Evolutionary conservation across 257 asterid species (phyloP), one percentile per base, ranked within the genome.

Genomic region (Handroanthus guayacan): DNA sequence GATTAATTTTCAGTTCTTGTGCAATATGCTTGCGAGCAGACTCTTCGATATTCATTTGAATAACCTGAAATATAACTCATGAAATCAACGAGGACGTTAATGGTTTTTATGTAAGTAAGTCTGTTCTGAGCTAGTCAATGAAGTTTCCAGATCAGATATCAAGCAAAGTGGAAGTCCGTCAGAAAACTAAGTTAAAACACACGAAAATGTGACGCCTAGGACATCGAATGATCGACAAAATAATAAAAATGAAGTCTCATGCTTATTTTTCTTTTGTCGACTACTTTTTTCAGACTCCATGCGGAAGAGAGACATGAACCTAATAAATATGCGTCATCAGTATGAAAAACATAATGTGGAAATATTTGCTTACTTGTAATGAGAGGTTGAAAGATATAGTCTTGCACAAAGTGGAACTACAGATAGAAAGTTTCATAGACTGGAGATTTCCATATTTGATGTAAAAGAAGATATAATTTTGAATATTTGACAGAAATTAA

Each of bases 1-100:
- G 99, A 64, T 95, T 95, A 69, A 95, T 95, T 87, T 94, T 93
- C 83, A 95, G 91, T 82, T 95, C 99, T 86, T 95, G 97, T 41
- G 95, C 97, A 74, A 95, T 91, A 78, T 87, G 71, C 85, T 78
- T 90, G 71, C 97, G 90, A 79, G 92, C 92, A 48, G 95, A 84
- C 81, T 89, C 95, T 54, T 92, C 98, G 43, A 95, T 85, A 64
- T 93, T 95, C 99, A 95, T 93, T 83, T 95, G 99, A 82, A 95
- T 93, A 83, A 95, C 99, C 99, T 95, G 91, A 50, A 69, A 75
- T 62, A 75, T 62, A 20, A 50, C 58, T 34, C 56, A 11, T 44
- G 8, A 51, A 72, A 62, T 68, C 48, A 72, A 47, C 1, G 54
- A 67, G 11, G 17, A 58, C 63, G 41, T 25, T 18, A 62, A 20